Evolutionary conservation across 208 protist genomes (phyloP).

Genomic region (Crithidia expoeki): DNA sequence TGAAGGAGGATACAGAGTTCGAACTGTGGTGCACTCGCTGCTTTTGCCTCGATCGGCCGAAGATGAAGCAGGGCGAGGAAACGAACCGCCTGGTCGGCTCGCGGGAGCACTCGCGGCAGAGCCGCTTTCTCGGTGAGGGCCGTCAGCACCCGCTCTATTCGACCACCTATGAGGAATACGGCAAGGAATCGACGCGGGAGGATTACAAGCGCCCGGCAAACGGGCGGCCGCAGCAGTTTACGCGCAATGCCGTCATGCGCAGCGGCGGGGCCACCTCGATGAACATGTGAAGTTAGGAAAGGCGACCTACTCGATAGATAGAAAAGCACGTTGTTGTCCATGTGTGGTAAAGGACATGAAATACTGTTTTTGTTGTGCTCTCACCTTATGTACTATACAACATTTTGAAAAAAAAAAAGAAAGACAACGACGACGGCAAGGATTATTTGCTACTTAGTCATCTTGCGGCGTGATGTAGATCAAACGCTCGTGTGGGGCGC

Average conservation of each 20-base stretch:
- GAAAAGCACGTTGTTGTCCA: background rate
- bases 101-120: constrained; percentile 40
- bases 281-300: constrained; percentile 85
- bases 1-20: constrained; percentile 68
- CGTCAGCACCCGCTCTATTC: constrained; percentile 76
- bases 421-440: background rate
- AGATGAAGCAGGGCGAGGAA: constrained; percentile 44
- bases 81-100: constrained; percentile 34
- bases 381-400: background rate
- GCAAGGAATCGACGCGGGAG: constrained; percentile 45
- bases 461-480: no score
- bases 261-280: constrained; percentile 75
- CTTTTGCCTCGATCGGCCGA: constrained; percentile 82
- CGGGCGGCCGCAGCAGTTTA: constrained; percentile 76
- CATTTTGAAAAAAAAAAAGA: constrained; percentile 15
- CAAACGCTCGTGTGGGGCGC: no score
- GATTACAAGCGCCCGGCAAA: constrained; percentile 37
- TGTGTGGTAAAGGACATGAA: background rate
- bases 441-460: background rate
- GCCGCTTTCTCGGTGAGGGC: constrained; percentile 49
- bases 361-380: no score
- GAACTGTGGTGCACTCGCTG: constrained; percentile 85
- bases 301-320: no score
- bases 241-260: constrained; percentile 47
- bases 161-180: constrained; percentile 71